These are phyloP conservation scores for Oryza glumipatula DNA, from an alignment of 176 grass and related monocot genomes.

Conservation along the genomic window DNA sequence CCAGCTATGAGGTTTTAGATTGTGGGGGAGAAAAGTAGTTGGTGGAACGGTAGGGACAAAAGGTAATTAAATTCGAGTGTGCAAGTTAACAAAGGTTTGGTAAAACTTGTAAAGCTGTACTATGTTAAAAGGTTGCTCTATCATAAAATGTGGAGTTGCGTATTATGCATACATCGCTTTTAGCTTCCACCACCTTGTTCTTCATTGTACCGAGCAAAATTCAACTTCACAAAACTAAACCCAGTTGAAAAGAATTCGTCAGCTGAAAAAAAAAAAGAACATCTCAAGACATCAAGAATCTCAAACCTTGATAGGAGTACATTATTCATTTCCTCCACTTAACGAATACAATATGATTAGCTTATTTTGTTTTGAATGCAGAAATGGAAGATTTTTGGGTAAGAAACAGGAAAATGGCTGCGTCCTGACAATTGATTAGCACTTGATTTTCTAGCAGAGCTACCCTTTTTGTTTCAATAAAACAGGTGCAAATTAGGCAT, in stretches of 20 bases:
- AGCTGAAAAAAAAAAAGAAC: not conserved
- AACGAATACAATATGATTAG: not conserved
- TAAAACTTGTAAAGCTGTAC: not conserved
- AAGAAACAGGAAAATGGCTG: not conserved
- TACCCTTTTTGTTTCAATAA: not conserved
- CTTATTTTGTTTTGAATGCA: not conserved
- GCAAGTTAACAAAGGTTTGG: not conserved
- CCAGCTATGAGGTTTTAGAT: not conserved
- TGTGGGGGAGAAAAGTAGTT: not conserved
- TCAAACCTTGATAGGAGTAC: not conserved
- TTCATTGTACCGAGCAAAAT: not conserved
- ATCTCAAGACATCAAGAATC: not conserved
- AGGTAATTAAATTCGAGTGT: not conserved
- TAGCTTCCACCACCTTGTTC: not conserved
- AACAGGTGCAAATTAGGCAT: conserved; percentile 38
- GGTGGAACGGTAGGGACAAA: not conserved
- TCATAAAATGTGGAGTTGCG: not conserved
- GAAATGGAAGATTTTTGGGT: not conserved
- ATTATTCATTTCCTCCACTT: not conserved
- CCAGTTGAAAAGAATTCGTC: too few relatives aligned
- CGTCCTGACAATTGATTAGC: not conserved
- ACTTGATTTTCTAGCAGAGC: not conserved
- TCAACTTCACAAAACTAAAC: not conserved
- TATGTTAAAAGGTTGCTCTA: not conserved
- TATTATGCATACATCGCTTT: not conserved